Conservation (phyloP, 306 rosid species). For the Prunus campanulata region DNA sequence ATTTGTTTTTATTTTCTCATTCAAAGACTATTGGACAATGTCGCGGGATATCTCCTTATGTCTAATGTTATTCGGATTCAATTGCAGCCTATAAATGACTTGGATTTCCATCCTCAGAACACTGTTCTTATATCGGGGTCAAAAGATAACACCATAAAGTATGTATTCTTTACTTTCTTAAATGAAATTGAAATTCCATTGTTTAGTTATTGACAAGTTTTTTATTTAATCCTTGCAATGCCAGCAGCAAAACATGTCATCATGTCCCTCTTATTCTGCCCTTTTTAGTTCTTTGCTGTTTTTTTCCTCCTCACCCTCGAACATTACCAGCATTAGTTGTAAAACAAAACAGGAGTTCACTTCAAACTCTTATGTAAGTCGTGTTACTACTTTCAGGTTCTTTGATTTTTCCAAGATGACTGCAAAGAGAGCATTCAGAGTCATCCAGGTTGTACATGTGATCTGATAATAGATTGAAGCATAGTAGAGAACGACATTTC, state of each 20-base stretch:
- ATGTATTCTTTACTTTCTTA: slow-evolving; percentile 25
- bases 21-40: not conserved
- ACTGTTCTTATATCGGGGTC: slow-evolving; percentile 79
- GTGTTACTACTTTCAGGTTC: slow-evolving; percentile 48
- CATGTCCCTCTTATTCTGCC: slow-evolving; percentile 7
- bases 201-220: not conserved
- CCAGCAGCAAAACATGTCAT: not conserved
- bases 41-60: not conserved
- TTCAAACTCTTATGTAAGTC: not conserved
- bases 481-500: slow-evolving; percentile 4
- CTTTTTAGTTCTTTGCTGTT: slow-evolving; percentile 17
- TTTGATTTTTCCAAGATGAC: slow-evolving; percentile 79
- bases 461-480: slow-evolving; percentile 23
- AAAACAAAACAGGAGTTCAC: not conserved
- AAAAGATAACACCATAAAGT: slow-evolving; percentile 91
- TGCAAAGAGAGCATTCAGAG: slow-evolving; percentile 88
- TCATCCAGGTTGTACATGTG: slow-evolving; percentile 67
- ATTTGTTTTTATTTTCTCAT: not conserved
- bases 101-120: slow-evolving; percentile 95
- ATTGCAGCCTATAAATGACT: slow-evolving; percentile 88
- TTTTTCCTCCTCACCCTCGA: slow-evolving; percentile 2
- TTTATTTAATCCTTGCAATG: not conserved
- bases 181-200: slow-evolving; percentile 8
- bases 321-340: slow-evolving; percentile 1
- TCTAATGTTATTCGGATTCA: slow-evolving; percentile 21